Conservation (phyloP, 768 basidiomycete species). For the Kwoniella newhampshirensis region DNA sequence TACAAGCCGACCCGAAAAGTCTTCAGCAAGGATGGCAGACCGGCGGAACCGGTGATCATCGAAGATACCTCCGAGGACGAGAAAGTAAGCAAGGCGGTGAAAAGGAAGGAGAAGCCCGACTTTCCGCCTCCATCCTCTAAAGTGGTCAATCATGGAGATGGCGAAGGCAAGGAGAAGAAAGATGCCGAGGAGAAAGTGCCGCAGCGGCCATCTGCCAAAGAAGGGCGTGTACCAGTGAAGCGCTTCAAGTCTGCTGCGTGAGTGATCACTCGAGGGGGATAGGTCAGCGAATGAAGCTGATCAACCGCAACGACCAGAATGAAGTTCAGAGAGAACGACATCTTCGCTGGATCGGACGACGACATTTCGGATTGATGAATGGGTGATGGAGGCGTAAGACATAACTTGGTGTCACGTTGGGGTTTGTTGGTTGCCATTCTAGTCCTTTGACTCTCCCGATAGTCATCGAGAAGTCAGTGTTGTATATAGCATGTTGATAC, state of each 20-base stretch:
- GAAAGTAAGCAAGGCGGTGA: slow-evolving; percentile 1
- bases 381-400: too few species aligned
- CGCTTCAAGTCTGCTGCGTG: slow-evolving; percentile 8
- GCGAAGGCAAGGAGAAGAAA: not conserved
- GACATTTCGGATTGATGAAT: slow-evolving; percentile 12
- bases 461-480: too few species aligned
- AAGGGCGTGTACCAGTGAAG: not conserved
- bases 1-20: slow-evolving; percentile 1
- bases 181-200: not conserved
- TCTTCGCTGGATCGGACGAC: slow-evolving; percentile 19
- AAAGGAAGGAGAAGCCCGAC: slow-evolving; percentile 10
- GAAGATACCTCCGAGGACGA: slow-evolving; percentile 22
- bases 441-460: too few species aligned
- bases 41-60: slow-evolving; percentile 3
- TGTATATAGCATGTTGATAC: too few species aligned
- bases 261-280: not conserved
- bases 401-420: too few species aligned
- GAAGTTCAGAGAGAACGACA: slow-evolving; percentile 20
- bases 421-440: too few species aligned
- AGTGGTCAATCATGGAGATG: too few species aligned
- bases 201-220: not conserved
- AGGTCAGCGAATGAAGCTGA: not conserved
- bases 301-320: slow-evolving; percentile 5
- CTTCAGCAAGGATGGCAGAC: not conserved
- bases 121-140: too few species aligned